phyloP scores from a whole-genome alignment of 2,329 filamentous ascomycete species.

The Aspergillus japonicus region DNA sequence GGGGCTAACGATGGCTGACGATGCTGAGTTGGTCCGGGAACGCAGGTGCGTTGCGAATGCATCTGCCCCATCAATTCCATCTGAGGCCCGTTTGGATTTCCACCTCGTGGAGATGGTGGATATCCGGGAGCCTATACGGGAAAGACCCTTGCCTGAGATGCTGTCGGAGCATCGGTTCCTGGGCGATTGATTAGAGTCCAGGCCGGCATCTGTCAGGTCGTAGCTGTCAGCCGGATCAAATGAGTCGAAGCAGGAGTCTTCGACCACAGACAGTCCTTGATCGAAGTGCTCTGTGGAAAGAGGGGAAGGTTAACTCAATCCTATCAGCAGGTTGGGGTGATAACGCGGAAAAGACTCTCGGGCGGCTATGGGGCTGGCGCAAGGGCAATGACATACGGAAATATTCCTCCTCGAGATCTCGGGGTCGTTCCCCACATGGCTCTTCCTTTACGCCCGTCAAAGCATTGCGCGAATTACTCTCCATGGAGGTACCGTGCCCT shows the following conservation, averaged over 20 bases:
- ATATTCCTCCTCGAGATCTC: conserved; percentile 59
- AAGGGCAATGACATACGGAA: conserved; percentile 62
- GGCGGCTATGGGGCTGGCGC: conserved; percentile 12
- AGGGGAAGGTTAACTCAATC: conserved; percentile 11
- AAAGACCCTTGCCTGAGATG: conserved; percentile 49
- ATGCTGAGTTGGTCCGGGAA: conserved; percentile 45
- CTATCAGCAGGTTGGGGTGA: conserved; percentile 3
- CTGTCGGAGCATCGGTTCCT: conserved; percentile 56
- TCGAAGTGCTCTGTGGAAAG: conserved; percentile 39
- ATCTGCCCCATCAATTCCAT: conserved; percentile 30
- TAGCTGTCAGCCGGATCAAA: conserved; percentile 36
- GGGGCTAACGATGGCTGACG: conserved; percentile 40
- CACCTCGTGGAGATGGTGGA: conserved; percentile 66
- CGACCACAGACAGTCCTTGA: conserved; percentile 28
- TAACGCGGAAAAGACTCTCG: not conserved
- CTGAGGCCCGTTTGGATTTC: conserved; percentile 40
- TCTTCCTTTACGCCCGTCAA: conserved; percentile 86
- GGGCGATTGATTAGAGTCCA: conserved; percentile 56
- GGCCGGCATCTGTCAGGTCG: conserved; percentile 62
- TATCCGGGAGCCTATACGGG: conserved; percentile 67
- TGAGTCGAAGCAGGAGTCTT: conserved; percentile 31
- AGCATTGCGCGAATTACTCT: conserved; percentile 59
- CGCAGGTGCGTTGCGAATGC: conserved; percentile 33
- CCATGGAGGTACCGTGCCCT: conserved; percentile 50
- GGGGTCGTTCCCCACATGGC: conserved; percentile 64